Conservation (phyloP, 2,329 filamentous ascomycete genomes). For the Talaromyces sp. region DNA sequence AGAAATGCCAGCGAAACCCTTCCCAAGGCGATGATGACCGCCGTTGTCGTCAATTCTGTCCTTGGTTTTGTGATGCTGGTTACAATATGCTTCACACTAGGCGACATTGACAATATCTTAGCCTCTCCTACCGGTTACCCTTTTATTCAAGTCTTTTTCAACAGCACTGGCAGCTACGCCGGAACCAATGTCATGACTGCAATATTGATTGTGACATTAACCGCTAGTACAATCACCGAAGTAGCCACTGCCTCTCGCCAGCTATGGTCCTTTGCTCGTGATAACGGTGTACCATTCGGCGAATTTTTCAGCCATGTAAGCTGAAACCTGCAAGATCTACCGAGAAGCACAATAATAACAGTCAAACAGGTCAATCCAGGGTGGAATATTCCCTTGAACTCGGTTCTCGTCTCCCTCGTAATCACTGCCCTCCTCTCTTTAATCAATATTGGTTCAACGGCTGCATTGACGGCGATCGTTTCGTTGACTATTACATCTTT, state of each 20-base stretch:
- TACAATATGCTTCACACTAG: conserved; percentile 56
- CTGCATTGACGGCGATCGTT: conserved; percentile 45
- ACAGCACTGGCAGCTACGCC: conserved; percentile 50
- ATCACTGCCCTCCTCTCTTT: conserved; percentile 48
- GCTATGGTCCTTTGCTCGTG: conserved; percentile 55
- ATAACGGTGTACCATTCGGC: conserved; percentile 42
- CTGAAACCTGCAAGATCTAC: not conserved
- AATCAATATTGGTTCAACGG: conserved; percentile 52
- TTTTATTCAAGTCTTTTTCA: conserved; percentile 59
- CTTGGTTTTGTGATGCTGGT: conserved; percentile 57
- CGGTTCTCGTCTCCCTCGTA: conserved; percentile 48
- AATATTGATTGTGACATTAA: conserved; percentile 51
- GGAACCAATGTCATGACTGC: conserved; percentile 53
- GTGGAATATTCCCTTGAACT: conserved; percentile 48
- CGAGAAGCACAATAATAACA: not conserved
- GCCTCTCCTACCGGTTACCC: conserved; percentile 53
- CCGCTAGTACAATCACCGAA: conserved; percentile 53
- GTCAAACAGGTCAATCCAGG: conserved; percentile 35
- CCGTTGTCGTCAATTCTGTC: conserved; percentile 52
- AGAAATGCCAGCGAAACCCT: conserved; percentile 51
- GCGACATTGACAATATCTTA: conserved; percentile 48
- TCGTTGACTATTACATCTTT: conserved; percentile 44
- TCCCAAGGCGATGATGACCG: conserved; percentile 52
- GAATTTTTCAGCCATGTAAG: conserved; percentile 40
- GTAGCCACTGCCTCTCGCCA: conserved; percentile 59